Evolutionary conservation across 177 flowering plant species (phyloP), one percentile per base, ranked within the genome.

Genomic region (Vitis hybrid): DNA sequence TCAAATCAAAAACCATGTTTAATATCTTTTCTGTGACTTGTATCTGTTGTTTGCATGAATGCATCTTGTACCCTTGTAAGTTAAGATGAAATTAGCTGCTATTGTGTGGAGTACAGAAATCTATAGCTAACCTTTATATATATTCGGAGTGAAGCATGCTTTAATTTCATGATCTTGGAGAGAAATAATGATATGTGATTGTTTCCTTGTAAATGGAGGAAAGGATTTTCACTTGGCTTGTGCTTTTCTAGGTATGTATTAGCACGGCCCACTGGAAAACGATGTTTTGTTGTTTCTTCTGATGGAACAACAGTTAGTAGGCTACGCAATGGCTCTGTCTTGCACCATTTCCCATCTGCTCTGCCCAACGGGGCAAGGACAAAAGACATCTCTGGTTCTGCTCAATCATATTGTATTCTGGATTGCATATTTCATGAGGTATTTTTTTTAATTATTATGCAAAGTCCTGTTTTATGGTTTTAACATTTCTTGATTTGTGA

Each of bases 401-500:
- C 84, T 56, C 89, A 87, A 56, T 80, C 89, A 12, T 95, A 84
- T 74, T 87, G 83, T 65, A 90, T 93, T 49, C 83, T 95, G 57
- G 99, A 95, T 72, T 95, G 98, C 74, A 91, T 95, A 64, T 95
- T 91, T 80, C 99, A 95, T 55, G 98, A 95, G 94, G 98, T 93
- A 69, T 3, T 11, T 50, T 52, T 56, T 15, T 12, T 70, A 9
- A 15, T n/a, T 60, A 39, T 50, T 26, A 10, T 50, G 23, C 6
- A 23, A 11, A 32, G 48, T 7, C 51, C 11, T 50, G 3, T 32
- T 54, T 51, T 3, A 10, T 19, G 8, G 21, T 17, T 56, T 15
- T 23, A n/a, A 17, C 67, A 51, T 67, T 56, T 59, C 60, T 60
- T 62, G 17, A 56, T 51, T 49, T 17, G 1, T 48, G 6, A 39